Evolutionary conservation across 352 stramenopile genomes (phyloP).

Genomic region (Pythium guiyangense): DNA sequence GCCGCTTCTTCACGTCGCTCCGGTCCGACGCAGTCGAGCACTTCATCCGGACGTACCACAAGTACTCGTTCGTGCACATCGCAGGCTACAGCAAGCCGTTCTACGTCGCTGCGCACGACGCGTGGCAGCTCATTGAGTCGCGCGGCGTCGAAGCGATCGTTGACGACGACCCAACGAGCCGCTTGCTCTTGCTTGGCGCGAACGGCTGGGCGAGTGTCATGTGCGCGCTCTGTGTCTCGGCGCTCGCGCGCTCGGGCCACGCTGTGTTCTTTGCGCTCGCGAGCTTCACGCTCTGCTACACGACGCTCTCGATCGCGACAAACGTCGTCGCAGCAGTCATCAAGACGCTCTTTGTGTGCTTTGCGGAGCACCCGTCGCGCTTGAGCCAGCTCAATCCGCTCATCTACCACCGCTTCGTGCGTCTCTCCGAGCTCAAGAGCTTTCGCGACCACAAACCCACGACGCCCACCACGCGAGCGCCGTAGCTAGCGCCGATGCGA

Average conservation of each 20-base stretch:
- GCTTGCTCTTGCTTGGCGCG: constrained; percentile 59
- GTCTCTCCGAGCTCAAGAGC: constrained; percentile 80
- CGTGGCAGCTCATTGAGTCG: constrained; percentile 74
- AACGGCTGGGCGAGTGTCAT: constrained; percentile 83
- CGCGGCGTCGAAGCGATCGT: constrained; percentile 82
- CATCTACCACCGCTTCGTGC: constrained; percentile 85
- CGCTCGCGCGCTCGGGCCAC: constrained; percentile 45
- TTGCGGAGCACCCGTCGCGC: constrained; percentile 71
- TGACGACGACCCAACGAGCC: constrained; percentile 80
- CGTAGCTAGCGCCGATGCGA: background rate
- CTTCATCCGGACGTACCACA: constrained; percentile 85
- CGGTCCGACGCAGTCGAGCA: constrained; percentile 59
- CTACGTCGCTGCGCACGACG: constrained; percentile 68
- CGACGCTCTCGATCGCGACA: constrained; percentile 68
- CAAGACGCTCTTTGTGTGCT: constrained; percentile 87
- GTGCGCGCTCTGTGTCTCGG: constrained; percentile 57
- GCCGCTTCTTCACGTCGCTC: constrained; percentile 43
- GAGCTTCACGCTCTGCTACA: constrained; percentile 78
- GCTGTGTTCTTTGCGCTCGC: constrained; percentile 71
- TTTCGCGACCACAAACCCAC: constrained; percentile 64
- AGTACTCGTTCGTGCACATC: constrained; percentile 83
- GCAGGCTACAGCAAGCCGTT: constrained; percentile 80
- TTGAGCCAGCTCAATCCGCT: constrained; percentile 80
- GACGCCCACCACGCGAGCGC: background rate
- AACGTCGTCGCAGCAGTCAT: constrained; percentile 71